Conservation (phyloP, 495 filamentous ascomycete species). For the Daldinia childiae region DNA sequence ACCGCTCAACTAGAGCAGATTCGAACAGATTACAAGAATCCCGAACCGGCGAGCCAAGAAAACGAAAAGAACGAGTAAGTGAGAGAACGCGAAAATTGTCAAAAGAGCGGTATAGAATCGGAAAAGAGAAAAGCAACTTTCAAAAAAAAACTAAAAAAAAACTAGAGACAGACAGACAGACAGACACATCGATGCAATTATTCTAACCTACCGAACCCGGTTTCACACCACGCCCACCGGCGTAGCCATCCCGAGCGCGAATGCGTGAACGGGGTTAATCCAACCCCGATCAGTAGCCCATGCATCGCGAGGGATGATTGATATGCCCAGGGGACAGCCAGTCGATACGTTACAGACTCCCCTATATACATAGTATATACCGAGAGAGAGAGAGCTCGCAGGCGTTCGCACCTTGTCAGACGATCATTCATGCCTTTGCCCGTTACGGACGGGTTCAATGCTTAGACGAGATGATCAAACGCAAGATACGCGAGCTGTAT, state of each 20-base stretch:
- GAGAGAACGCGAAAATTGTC: constrained; percentile 18
- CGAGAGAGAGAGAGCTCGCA: no score
- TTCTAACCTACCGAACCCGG: background rate
- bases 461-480: constrained; percentile 23
- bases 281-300: background rate
- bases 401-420: constrained; percentile 9
- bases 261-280: background rate
- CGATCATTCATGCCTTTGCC: constrained; percentile 38
- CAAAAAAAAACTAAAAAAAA: background rate
- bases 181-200: background rate
- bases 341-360: constrained; percentile 24
- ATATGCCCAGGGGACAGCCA: background rate
- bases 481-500: background rate
- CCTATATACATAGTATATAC: no score
- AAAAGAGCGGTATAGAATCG: constrained; percentile 26
- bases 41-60: constrained; percentile 36
- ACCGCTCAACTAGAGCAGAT: constrained; percentile 16
- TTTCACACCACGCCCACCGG: background rate
- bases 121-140: constrained; percentile 4
- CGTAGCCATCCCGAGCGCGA: constrained; percentile 25
- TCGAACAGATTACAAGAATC: constrained; percentile 22
- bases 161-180: background rate
- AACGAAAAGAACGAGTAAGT: background rate
- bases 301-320: background rate
- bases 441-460: constrained; percentile 13